phyloP scores from a whole-genome alignment of 2,329 filamentous ascomycete species.

The Plenodomus tracheiphilus region DNA sequence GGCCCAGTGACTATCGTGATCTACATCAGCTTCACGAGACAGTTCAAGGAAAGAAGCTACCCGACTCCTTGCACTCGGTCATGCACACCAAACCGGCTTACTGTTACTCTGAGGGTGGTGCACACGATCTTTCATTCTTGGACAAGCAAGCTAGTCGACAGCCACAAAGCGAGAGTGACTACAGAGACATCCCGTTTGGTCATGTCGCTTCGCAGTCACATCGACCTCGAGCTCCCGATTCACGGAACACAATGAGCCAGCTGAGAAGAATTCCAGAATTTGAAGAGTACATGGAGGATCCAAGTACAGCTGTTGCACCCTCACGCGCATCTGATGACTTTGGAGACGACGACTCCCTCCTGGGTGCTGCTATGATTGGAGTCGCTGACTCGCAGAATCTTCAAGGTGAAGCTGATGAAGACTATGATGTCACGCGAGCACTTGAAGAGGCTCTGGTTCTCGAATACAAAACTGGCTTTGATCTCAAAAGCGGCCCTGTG shows the following conservation, averaged over 20 bases:
- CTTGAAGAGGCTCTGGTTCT: constrained; percentile 1
- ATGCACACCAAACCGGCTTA: constrained; percentile 35
- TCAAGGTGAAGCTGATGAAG: neutral
- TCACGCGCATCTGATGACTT: constrained; percentile 25
- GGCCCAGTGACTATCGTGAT: constrained; percentile 21
- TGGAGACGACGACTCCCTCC: constrained; percentile 34
- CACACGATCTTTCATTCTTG: constrained; percentile 29
- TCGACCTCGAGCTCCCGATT: neutral
- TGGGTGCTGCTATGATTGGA: constrained; percentile 38
- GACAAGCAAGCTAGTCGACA: neutral
- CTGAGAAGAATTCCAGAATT: neutral
- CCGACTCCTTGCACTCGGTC: constrained; percentile 24
- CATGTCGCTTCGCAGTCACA: constrained; percentile 10
- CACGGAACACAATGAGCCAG: neutral
- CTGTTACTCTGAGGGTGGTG: constrained; percentile 26
- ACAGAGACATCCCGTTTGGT: constrained; percentile 27
- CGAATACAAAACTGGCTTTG: constrained; percentile 5
- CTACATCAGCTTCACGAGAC: constrained; percentile 32
- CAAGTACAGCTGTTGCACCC: neutral
- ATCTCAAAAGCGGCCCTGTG: constrained; percentile 8
- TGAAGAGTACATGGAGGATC: neutral
- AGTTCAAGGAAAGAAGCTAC: constrained; percentile 23
- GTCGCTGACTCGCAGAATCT: constrained; percentile 36
- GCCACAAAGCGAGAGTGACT: constrained; percentile 28
- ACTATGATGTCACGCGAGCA: neutral